phyloP scores from a whole-genome alignment of 768 basidiomycete genomes.

The Dacryopinax spathularia region DNA sequence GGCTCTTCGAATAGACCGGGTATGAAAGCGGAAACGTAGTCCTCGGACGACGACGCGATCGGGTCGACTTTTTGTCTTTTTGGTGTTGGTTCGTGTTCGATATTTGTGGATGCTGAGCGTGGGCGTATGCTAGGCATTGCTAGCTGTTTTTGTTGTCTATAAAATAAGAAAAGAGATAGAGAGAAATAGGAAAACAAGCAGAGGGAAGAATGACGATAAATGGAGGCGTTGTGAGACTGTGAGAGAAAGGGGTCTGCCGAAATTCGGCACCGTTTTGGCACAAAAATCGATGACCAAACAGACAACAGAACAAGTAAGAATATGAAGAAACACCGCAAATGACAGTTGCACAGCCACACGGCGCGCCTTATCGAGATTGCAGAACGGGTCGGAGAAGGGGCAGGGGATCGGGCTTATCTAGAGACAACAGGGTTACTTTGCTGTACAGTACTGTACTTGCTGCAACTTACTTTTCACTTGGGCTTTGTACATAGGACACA shows the following conservation, averaged over 20 bases:
- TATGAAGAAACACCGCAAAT: too few relatives aligned
- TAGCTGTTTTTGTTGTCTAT: not conserved
- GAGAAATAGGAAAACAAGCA: not conserved
- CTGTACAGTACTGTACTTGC: not conserved
- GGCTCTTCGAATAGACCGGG: conserved; percentile 42
- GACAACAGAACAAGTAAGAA: not conserved
- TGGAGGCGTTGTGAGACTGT: too few relatives aligned
- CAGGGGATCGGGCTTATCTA: not conserved
- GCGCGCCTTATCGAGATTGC: not conserved
- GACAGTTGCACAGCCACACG: not conserved
- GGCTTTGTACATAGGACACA: too few relatives aligned
- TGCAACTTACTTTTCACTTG: too few relatives aligned
- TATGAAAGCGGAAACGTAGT: conserved; percentile 29
- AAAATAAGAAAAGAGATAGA: too few relatives aligned
- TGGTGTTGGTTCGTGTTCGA: not conserved
- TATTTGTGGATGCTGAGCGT: not conserved
- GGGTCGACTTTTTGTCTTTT: conserved; percentile 7
- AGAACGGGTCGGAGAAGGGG: not conserved
- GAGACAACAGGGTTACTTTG: not conserved
- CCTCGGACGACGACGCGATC: not conserved
- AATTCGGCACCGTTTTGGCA: not conserved
- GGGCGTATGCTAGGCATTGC: conserved; percentile 7
- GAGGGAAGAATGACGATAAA: not conserved
- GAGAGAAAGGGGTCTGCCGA: too few relatives aligned
- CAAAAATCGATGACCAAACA: not conserved